These are phyloP conservation scores for Sambucus nigra DNA, from an alignment of 129 eudicot species.

Conservation along the genomic window DNA sequence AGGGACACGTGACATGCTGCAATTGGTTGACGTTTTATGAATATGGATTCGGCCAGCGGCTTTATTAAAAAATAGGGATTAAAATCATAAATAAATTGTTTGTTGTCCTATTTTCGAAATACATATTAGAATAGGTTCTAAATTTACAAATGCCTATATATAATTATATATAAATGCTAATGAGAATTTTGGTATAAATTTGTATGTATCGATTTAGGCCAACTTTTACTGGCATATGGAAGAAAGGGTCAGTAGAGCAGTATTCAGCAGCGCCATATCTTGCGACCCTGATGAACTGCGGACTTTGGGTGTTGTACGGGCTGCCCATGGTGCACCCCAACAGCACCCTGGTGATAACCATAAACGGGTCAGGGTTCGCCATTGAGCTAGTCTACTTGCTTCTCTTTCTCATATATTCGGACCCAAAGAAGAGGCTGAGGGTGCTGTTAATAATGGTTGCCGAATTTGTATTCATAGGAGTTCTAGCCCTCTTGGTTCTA, in stretches of 20 bases:
- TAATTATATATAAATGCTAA: not conserved
- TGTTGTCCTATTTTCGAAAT: no score
- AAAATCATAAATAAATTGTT: no score
- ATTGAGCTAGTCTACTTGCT: conserved; percentile 51
- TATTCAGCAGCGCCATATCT: conserved; percentile 71
- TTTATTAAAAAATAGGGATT: no score
- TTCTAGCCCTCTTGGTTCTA: conserved; percentile 32
- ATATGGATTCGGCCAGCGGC: no score
- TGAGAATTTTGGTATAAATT: no score
- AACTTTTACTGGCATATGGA: conserved; percentile 57
- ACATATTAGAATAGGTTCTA: no score
- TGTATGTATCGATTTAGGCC: conserved; percentile 65
- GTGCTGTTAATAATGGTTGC: conserved; percentile 20
- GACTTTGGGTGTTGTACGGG: conserved; percentile 73
- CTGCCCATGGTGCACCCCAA: conserved; percentile 75
- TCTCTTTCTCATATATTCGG: conserved; percentile 38
- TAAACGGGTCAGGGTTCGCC: conserved; percentile 48
- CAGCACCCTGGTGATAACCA: conserved; percentile 56
- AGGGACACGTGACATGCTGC: no score
- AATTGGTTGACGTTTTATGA: not conserved
- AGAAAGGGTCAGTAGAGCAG: conserved; percentile 66
- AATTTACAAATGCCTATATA: not conserved
- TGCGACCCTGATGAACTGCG: conserved; percentile 67
- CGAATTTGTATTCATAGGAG: conserved; percentile 39
- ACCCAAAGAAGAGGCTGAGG: conserved; percentile 29